These are phyloP conservation scores for Antonospora locustae DNA, from an alignment of 371 early-diverging fungal species.

Conservation along the genomic window DNA sequence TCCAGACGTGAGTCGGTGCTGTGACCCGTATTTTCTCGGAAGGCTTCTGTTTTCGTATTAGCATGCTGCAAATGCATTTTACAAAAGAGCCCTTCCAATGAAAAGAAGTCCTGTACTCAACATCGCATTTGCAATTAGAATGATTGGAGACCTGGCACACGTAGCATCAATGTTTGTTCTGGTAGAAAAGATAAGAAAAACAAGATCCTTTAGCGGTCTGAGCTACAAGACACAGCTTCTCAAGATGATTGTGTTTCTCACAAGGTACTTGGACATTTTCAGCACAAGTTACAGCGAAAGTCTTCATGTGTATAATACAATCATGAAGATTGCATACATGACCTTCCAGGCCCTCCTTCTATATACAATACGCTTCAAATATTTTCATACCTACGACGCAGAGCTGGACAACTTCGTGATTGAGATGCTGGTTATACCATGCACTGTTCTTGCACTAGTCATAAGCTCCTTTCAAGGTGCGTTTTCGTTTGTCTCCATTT, in stretches of 20 bases:
- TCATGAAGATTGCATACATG: constrained; percentile 86
- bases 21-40: too few species aligned
- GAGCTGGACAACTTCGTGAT: constrained; percentile 67
- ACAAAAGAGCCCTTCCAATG: too few species aligned
- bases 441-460: constrained; percentile 55
- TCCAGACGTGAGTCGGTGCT: too few species aligned
- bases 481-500: constrained; percentile 3
- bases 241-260: constrained; percentile 74
- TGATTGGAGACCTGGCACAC: constrained; percentile 34
- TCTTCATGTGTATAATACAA: constrained; percentile 66
- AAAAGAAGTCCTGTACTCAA: too few species aligned
- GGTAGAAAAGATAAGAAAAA: constrained; percentile 47
- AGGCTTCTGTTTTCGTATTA: too few species aligned
- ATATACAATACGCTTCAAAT: constrained; percentile 71
- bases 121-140: too few species aligned
- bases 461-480: background rate
- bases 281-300: background rate
- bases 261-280: constrained; percentile 79
- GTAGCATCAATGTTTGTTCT: constrained; percentile 42
- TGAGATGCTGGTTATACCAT: constrained; percentile 21
- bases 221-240: constrained; percentile 85
- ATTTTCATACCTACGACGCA: constrained; percentile 74
- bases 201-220: constrained; percentile 61
- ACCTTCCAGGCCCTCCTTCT: constrained; percentile 66
- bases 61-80: too few species aligned